Evolutionary conservation across 2,329 filamentous ascomycete species (phyloP), one percentile per base, ranked within the genome.

Genomic region (Blastomyces silverae): DNA sequence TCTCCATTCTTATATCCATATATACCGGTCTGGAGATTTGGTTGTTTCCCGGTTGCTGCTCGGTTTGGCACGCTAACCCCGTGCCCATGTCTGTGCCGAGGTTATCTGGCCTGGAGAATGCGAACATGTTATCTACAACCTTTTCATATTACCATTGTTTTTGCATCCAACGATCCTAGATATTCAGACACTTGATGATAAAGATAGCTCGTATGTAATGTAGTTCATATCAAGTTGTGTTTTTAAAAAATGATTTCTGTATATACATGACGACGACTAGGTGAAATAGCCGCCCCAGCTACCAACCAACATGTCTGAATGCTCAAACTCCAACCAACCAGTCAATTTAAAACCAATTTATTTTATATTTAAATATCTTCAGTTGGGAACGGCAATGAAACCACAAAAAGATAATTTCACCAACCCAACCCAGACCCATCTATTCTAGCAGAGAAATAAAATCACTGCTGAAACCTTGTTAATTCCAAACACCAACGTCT

Each of bases 401-500:
- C 37, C 11, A 42, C 34, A 22, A 42, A 58, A 10, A 11, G 42
- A 44, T 25, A 58, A 58, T 53, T 28, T 28, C 50, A 53, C 56
- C 56, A 58, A 58, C 56, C 37, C 56, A 58, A 25, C 56, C n/a
- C 10, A 25, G 15, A 7, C 25, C 28, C 31, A 56, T 44, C 37
- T 42, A 44, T 42, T 37, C 37, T 58, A 25, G 37, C 10, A 42
- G 11, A 13, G 17, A 20, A 56, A 56, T 17, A 37, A 42, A 25
- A 42, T n/a, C 5, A 17, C n/a, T 25, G 22, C n/a, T 42, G n/a
- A 42, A 25, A 44, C 37, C 56, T 25, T 25, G 56, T 25, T 44
- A 58, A 25, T 42, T 58, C 56, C 56, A 58, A 58, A 58, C 56
- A 58, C 56, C 56, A 58, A 58, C 37, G n/a, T 58, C n/a, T 44